A percentile compares a stretch with the other conserved stretches of the same genome.
These are phyloP conservation scores for Jaltomata sinuosa DNA, from an alignment of 257 asterid species.

Conservation along the genomic window DNA sequence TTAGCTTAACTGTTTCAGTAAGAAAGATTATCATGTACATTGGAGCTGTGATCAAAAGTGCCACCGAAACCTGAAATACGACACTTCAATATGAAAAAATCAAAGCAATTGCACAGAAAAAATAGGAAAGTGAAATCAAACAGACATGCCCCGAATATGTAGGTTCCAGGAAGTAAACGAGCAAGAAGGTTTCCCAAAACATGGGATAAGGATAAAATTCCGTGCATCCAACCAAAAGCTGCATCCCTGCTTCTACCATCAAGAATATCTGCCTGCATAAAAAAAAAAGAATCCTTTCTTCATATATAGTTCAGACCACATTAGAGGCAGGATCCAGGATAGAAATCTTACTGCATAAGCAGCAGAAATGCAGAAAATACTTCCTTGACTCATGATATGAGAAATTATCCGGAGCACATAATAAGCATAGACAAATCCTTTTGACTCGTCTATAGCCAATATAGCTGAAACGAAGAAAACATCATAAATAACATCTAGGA, in stretches of 20 bases:
- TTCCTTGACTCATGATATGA: conserved; percentile 80
- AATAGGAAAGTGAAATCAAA: background rate
- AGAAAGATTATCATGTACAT: conserved; percentile 60
- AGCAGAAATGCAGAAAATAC: conserved; percentile 79
- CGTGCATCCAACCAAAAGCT: conserved; percentile 81
- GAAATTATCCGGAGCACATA: conserved; percentile 62
- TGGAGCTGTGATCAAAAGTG: conserved; percentile 49
- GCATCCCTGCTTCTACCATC: conserved; percentile 56
- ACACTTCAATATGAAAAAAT: background rate
- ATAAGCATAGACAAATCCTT: conserved; percentile 71
- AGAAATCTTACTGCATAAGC: conserved; percentile 70
- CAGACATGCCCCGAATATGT: conserved; percentile 54
- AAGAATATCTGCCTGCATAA: conserved; percentile 70
- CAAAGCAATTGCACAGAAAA: background rate
- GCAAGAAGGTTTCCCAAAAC: conserved; percentile 76
- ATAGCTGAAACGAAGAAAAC: conserved; percentile 39
- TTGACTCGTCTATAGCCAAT: conserved; percentile 62
- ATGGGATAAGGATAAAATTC: conserved; percentile 83
- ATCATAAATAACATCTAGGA: background rate
- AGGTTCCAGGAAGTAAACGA: conserved; percentile 68
- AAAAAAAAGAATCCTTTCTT: background rate
- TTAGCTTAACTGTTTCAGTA: conserved; percentile 48
- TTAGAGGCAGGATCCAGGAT: background rate
- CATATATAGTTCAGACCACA: background rate
- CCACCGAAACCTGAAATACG: conserved; percentile 66